phyloP scores from a whole-genome alignment of 441 rosid genomes.

The Aleurites moluccanus region DNA sequence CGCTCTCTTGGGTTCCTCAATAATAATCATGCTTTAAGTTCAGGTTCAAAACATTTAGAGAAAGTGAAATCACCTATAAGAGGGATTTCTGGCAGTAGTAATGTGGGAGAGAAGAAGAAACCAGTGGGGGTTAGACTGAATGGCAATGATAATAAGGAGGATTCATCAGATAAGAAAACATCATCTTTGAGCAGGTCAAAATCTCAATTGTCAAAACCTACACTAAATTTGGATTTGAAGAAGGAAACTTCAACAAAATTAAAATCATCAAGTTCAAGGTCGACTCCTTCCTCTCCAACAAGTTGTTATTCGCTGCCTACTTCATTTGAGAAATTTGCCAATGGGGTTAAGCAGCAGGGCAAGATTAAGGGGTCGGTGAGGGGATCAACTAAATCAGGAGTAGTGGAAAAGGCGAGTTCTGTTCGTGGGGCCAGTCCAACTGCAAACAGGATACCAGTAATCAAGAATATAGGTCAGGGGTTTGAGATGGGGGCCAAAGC shows the following conservation, averaged over 20 bases:
- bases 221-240: slow-evolving; percentile 52
- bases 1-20: slow-evolving; percentile 67
- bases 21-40: slow-evolving; percentile 30
- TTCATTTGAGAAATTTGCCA: slow-evolving; percentile 80
- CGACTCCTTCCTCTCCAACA: slow-evolving; percentile 83
- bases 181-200: slow-evolving; percentile 54
- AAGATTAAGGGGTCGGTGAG: slow-evolving; percentile 55
- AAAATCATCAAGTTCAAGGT: slow-evolving; percentile 58
- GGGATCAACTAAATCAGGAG: slow-evolving; percentile 46
- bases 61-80: slow-evolving; percentile 45
- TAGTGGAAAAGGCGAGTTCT: slow-evolving; percentile 50
- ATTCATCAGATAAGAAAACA: slow-evolving; percentile 38
- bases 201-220: slow-evolving; percentile 46
- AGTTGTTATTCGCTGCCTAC: slow-evolving; percentile 88
- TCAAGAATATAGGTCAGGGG: slow-evolving; percentile 69
- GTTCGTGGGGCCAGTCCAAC: slow-evolving; percentile 48
- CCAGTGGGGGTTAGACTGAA: slow-evolving; percentile 42
- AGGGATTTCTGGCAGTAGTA: slow-evolving; percentile 28
- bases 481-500: slow-evolving; percentile 86
- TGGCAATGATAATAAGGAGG: slow-evolving; percentile 48
- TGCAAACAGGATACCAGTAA: slow-evolving; percentile 52
- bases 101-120: slow-evolving; percentile 52
- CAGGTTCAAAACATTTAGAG: slow-evolving; percentile 47
- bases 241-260: slow-evolving; percentile 54
- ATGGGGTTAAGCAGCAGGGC: slow-evolving; percentile 74